Conservation (phyloP, 768 basidiomycete species). For the Mycena galopus region DNA sequence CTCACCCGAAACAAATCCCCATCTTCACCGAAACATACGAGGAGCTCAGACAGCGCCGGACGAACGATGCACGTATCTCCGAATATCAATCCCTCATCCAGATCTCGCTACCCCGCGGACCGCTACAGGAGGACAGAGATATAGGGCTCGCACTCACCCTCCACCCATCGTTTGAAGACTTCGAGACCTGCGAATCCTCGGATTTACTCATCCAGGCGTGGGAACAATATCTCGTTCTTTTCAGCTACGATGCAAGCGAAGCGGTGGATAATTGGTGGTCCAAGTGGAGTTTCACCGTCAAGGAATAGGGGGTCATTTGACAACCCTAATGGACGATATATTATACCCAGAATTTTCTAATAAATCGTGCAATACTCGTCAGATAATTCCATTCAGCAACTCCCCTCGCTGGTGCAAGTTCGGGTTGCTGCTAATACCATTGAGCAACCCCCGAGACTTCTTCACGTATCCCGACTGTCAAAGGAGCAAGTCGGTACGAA, state of each 20-base stretch:
- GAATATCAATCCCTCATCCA: slow-evolving; percentile 25
- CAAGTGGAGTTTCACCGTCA: slow-evolving; percentile 16
- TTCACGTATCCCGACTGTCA: no score
- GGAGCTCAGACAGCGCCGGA: slow-evolving; percentile 57
- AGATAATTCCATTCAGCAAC: no score
- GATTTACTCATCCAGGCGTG: slow-evolving; percentile 19
- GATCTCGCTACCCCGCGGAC: slow-evolving; percentile 24
- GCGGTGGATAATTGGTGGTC: slow-evolving; percentile 33
- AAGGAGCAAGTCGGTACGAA: no score
- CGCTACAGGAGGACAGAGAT: slow-evolving; percentile 21
- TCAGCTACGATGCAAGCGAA: slow-evolving; percentile 25
- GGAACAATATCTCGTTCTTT: slow-evolving; percentile 17
- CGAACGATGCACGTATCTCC: slow-evolving; percentile 2
- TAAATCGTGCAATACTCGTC: no score
- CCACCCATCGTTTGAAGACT: slow-evolving; percentile 13
- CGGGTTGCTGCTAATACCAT: no score
- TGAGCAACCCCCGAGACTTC: no score
- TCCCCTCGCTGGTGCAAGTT: no score
- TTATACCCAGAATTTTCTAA: no score
- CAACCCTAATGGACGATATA: no score
- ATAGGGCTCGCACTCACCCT: slow-evolving; percentile 13
- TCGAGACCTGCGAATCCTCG: slow-evolving; percentile 24
- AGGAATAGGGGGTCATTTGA: neutral
- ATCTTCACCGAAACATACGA: slow-evolving; percentile 63
- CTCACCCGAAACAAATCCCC: slow-evolving; percentile 52